Conservation (phyloP, 148 eudicot species). For the Oxyria digyna region DNA sequence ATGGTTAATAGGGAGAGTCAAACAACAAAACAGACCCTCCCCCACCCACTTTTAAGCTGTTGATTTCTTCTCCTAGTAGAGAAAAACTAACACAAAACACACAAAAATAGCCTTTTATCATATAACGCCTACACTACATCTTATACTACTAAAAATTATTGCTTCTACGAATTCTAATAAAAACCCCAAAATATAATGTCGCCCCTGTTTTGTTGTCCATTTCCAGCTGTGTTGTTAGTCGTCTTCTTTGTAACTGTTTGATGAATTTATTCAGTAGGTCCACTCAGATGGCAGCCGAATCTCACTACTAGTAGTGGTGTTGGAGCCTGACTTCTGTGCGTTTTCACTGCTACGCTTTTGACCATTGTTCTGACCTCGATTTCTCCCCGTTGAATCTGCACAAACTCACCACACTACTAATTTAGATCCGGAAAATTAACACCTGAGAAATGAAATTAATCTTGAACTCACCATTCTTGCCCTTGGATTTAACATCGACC, state of each 20-base stretch:
- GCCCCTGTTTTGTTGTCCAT: neutral
- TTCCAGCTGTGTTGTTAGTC: neutral
- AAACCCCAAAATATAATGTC: neutral
- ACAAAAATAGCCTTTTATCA: neutral
- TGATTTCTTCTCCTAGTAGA: slow-evolving; percentile 1
- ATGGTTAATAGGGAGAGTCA: neutral
- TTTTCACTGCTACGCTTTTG: neutral
- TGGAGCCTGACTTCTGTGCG: neutral
- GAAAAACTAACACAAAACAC: neutral
- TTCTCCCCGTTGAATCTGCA: slow-evolving; percentile 1
- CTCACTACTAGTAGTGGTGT: neutral
- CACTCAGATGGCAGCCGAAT: slow-evolving; percentile 4
- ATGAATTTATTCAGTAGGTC: slow-evolving; percentile 6
- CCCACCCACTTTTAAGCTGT: neutral
- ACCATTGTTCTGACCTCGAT: neutral
- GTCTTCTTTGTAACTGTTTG: neutral
- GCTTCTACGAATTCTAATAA: neutral
- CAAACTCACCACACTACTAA: neutral
- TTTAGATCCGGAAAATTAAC: too few species aligned
- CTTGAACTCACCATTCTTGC: neutral
- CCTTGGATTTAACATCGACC: neutral
- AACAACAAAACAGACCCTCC: neutral
- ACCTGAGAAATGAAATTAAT: too few species aligned
- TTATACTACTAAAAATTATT: neutral
- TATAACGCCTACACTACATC: neutral